Conservation (phyloP, 108 stramenopile species). For the Pseudonitzschia multiseries region DNA sequence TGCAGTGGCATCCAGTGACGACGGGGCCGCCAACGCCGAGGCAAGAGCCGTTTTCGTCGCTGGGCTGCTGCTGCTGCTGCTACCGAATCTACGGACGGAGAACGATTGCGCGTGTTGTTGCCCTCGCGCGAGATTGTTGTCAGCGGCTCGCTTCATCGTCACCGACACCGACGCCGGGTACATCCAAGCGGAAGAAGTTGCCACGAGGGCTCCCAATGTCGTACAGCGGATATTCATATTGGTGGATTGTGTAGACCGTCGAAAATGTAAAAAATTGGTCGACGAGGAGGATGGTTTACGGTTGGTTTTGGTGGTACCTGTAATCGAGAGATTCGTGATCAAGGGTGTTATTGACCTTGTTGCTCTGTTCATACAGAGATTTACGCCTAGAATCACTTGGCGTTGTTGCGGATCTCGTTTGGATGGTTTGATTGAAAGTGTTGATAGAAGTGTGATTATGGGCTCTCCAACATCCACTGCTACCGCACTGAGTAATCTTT, state of each 20-base stretch:
- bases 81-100: background rate
- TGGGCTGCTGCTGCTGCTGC: background rate
- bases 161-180: background rate
- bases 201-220: background rate
- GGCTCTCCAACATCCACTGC: no score
- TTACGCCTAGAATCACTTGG: background rate
- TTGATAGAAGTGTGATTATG: no score
- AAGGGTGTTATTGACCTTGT: background rate
- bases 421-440: no score
- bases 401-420: no score
- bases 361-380: background rate
- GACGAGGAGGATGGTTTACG: no score
- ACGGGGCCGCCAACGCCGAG: constrained; percentile 17
- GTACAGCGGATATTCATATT: constrained; percentile 5
- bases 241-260: background rate
- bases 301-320: background rate
- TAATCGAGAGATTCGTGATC: background rate
- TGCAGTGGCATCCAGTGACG: constrained; percentile 14
- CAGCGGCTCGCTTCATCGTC: constrained; percentile 15
- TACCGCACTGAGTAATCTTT: no score
- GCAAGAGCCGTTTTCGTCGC: background rate
- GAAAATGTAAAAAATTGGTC: no score
- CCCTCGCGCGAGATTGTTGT: background rate
- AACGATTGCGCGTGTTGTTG: constrained; percentile 1
- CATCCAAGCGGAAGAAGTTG: constrained; percentile 12